A percentile compares a stretch with the other conserved stretches of the same genome.
Evolutionary conservation across 75 land plant genomes (phyloP).

Genomic region (Chamaecyparis obtusa): DNA sequence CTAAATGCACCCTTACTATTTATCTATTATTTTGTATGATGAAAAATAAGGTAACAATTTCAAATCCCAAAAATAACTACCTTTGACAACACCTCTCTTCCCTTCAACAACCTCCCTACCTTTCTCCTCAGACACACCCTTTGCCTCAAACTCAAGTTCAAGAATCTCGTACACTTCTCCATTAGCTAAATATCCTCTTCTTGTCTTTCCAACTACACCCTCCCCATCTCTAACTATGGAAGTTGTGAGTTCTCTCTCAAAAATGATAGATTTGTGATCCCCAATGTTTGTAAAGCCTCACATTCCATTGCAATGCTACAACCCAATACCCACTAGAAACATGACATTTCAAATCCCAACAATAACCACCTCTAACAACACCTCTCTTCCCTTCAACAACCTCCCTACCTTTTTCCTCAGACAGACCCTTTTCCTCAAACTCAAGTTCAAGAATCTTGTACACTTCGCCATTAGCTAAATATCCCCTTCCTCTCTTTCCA

Average conservation of each 20-base stretch:
- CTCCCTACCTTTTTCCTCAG: slow-evolving; percentile 31
- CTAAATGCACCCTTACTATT: too few species aligned
- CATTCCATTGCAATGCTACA: too few species aligned
- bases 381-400: too few species aligned
- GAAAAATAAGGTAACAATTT: neutral
- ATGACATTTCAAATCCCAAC: neutral
- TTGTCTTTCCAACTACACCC: too few species aligned
- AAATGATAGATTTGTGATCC: too few species aligned
- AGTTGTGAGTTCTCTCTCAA: too few species aligned
- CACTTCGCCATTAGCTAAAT: slow-evolving; percentile 34
- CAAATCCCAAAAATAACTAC: neutral
- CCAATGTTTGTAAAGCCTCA: too few species aligned
- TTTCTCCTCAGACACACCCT: slow-evolving; percentile 42
- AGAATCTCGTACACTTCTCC: slow-evolving; percentile 33
- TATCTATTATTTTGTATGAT: too few species aligned
- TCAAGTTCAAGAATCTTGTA: slow-evolving; percentile 29
- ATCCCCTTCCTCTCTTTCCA: slow-evolving; percentile 28
- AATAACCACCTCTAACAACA: neutral
- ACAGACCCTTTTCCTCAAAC: slow-evolving; percentile 35
- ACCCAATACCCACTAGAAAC: too few species aligned
- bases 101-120: neutral
- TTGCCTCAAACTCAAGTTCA: slow-evolving; percentile 30
- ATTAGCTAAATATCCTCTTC: slow-evolving; percentile 33
- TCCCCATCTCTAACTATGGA: too few species aligned
- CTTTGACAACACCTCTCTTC: neutral